Evolutionary conservation across 495 filamentous ascomycete genomes (phyloP).

Genomic region (Daldinia vernicosa): DNA sequence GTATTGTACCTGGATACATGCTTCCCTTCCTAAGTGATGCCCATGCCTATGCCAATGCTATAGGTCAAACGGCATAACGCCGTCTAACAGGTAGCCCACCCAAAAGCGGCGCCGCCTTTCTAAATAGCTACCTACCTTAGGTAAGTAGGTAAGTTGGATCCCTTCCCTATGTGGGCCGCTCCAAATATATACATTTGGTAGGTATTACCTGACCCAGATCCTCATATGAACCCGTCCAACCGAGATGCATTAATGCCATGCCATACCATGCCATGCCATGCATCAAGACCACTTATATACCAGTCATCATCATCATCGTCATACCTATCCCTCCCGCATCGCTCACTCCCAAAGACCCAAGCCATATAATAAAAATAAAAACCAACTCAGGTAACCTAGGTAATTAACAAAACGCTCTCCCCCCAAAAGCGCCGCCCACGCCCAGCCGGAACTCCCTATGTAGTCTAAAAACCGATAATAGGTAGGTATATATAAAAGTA

Average conservation of each 20-base stretch:
- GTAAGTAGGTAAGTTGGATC: too few species aligned
- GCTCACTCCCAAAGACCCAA: not conserved
- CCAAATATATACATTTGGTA: too few species aligned
- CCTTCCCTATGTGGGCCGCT: too few species aligned
- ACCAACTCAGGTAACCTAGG: not conserved
- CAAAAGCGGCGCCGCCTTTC: too few species aligned
- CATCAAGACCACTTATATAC: not conserved
- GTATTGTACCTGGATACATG: not conserved
- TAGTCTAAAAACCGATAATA: not conserved
- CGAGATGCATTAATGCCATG: constrained; percentile 6
- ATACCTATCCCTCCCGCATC: not conserved
- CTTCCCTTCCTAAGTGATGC: not conserved
- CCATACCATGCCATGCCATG: constrained; percentile 26
- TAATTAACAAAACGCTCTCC: not conserved
- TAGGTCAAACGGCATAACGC: too few species aligned
- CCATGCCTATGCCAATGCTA: too few species aligned
- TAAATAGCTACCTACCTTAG: too few species aligned
- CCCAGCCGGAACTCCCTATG: not conserved
- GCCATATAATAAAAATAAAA: not conserved
- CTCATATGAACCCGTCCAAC: too few species aligned
- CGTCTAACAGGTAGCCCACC: too few species aligned
- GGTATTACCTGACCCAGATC: too few species aligned
- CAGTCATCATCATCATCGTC: not conserved
- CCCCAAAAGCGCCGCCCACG: not conserved
- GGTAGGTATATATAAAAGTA: not conserved